Percentiles rank a stretch among this genome's conserved stretches.
These are phyloP conservation scores for Camelina neglecta DNA, from an alignment of 345 rosid species.

Conservation along the genomic window DNA sequence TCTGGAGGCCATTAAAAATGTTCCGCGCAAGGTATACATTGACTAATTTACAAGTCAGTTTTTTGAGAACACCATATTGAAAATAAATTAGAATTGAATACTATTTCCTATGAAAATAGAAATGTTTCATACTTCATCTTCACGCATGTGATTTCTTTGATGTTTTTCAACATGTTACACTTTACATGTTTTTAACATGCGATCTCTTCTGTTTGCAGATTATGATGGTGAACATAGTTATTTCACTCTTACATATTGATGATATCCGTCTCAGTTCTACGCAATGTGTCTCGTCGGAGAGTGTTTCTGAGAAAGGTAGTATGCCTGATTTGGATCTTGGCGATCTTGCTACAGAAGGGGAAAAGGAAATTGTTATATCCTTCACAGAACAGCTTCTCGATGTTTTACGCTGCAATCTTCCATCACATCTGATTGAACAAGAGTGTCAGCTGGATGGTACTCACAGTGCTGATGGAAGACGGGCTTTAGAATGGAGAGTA, in stretches of 20 bases:
- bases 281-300: slow-evolving; percentile 58
- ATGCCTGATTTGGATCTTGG: slow-evolving; percentile 51
- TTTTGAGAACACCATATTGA: slow-evolving; percentile 12
- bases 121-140: slow-evolving; percentile 15
- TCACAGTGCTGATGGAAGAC: slow-evolving; percentile 59
- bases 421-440: slow-evolving; percentile 56
- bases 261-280: slow-evolving; percentile 67
- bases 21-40: slow-evolving; percentile 79
- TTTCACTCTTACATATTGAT: slow-evolving; percentile 90
- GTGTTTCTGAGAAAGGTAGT: slow-evolving; percentile 53
- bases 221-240: slow-evolving; percentile 83
- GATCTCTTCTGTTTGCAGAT: slow-evolving; percentile 67
- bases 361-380: slow-evolving; percentile 70
- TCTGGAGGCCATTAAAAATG: slow-evolving; percentile 74
- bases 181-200: slow-evolving; percentile 38
- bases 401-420: slow-evolving; percentile 71
- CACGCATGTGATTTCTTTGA: slow-evolving; percentile 10
- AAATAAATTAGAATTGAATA: slow-evolving; percentile 4
- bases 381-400: slow-evolving; percentile 77
- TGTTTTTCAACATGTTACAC: neutral
- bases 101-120: neutral
- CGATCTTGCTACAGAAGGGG: slow-evolving; percentile 61
- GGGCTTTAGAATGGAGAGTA: slow-evolving; percentile 94
- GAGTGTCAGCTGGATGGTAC: slow-evolving; percentile 62
- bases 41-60: slow-evolving; percentile 4